These are phyloP conservation scores for Calonectria pteridis DNA, from an alignment of 2,329 filamentous ascomycete genomes.

Conservation along the genomic window DNA sequence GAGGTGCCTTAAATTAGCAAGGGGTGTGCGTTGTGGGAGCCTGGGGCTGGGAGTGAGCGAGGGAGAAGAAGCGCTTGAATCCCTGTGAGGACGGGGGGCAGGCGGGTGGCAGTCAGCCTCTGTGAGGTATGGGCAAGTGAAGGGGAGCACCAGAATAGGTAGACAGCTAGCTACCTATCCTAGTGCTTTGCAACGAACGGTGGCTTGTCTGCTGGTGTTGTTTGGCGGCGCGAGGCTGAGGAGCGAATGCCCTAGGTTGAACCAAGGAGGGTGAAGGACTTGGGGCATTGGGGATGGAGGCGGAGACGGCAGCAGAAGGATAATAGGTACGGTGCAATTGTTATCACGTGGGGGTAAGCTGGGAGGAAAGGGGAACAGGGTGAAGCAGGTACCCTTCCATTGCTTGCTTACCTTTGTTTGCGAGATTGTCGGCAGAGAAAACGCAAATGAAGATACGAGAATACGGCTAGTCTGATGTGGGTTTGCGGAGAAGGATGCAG, in stretches of 20 bases:
- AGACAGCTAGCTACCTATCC: not conserved
- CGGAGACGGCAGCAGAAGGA: not conserved
- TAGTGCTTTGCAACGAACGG: not conserved
- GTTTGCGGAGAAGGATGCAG: constrained; percentile 8
- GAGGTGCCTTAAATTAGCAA: constrained; percentile 16
- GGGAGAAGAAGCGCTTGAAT: constrained; percentile 5
- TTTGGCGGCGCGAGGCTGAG: constrained; percentile 9
- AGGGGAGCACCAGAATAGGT: not conserved
- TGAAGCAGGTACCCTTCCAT: constrained; percentile 1
- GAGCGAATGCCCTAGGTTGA: not conserved
- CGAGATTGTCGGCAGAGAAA: not conserved
- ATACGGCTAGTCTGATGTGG: not conserved
- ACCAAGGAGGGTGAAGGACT: not conserved
- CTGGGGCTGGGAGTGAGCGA: constrained; percentile 8
- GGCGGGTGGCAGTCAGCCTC: not conserved
- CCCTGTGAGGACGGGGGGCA: not conserved
- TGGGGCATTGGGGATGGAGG: not conserved
- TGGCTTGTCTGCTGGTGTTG: not conserved
- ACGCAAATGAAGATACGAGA: constrained; percentile 3
- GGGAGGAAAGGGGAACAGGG: not conserved
- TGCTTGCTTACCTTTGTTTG: constrained; percentile 6
- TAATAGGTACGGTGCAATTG: not conserved
- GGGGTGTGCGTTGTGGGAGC: constrained; percentile 12
- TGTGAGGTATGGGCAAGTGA: constrained; percentile 4
- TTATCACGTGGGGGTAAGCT: constrained; percentile 11